Percentiles rank a stretch among this genome's conserved stretches.
These are phyloP conservation scores for Saccharum officinarum DNA, from an alignment of 176 grass and related monocot species.

Conservation along the genomic window DNA sequence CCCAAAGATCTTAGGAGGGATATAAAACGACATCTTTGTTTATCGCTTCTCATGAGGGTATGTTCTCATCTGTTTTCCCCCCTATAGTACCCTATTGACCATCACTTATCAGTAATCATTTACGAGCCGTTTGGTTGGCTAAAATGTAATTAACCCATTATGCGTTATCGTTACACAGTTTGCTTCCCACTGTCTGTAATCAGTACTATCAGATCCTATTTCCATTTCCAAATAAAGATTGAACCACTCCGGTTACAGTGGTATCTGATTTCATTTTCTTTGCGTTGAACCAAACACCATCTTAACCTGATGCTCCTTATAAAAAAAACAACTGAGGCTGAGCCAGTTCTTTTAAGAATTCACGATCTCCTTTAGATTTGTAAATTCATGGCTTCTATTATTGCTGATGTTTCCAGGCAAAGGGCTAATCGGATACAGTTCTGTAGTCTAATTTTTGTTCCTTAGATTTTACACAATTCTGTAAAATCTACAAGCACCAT, in stretches of 20 bases:
- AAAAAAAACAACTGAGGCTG: not conserved
- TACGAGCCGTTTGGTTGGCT: too few species aligned
- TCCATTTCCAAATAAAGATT: too few species aligned
- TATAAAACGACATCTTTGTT: slow-evolving; percentile 90
- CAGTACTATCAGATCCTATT: too few species aligned
- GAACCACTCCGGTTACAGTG: too few species aligned
- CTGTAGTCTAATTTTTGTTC: not conserved
- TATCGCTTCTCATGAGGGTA: slow-evolving; percentile 87
- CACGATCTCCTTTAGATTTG: not conserved
- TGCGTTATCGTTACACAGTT: too few species aligned
- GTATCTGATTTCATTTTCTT: too few species aligned
- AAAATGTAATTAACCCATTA: too few species aligned
- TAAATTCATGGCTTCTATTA: not conserved
- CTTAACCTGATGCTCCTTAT: not conserved
- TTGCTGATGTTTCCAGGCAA: not conserved
- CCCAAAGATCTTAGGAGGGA: slow-evolving; percentile 89
- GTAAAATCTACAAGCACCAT: not conserved
- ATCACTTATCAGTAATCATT: slow-evolving; percentile 5
- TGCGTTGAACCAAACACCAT: too few species aligned
- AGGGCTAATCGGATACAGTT: not conserved
- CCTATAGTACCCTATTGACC: not conserved
- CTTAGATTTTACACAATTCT: not conserved
- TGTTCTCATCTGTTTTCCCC: slow-evolving; percentile 6
- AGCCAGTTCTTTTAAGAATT: slow-evolving; percentile 18
- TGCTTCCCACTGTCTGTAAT: too few species aligned